Percentiles rank a stretch among this genome's conserved stretches.
These are phyloP conservation scores for Crithidia bombi DNA, from an alignment of 208 protist genomes.

Conservation along the genomic window DNA sequence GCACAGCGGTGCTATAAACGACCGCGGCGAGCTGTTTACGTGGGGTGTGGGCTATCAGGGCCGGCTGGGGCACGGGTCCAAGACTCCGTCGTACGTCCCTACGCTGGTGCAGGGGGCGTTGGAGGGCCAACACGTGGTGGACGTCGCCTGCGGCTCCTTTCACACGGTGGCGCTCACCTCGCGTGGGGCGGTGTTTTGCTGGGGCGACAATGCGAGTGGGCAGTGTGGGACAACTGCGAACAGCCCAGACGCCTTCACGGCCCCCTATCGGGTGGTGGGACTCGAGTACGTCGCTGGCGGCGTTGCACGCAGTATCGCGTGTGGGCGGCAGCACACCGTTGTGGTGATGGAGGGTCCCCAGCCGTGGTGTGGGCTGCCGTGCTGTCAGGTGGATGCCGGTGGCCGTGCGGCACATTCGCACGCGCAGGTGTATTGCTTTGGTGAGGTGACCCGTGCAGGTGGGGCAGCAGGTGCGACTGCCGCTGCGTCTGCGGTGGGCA, in stretches of 20 bases:
- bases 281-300: conserved; percentile 85
- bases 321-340: conserved; percentile 84
- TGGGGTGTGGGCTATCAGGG: conserved; percentile 91
- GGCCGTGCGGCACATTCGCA: conserved; percentile 43
- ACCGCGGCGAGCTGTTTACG: conserved; percentile 78
- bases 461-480: neutral
- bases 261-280: conserved; percentile 72
- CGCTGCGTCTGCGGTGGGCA: conserved; percentile 1
- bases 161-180: conserved; percentile 82
- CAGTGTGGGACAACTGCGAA: conserved; percentile 65
- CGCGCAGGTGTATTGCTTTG: conserved; percentile 79
- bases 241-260: conserved; percentile 58
- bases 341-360: conserved; percentile 87
- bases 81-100: conserved; percentile 64
- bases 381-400: conserved; percentile 55
- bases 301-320: conserved; percentile 69
- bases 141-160: conserved; percentile 86
- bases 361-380: conserved; percentile 55
- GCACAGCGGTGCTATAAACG: conserved; percentile 86
- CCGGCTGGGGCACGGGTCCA: conserved; percentile 78
- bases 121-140: conserved; percentile 58
- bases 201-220: conserved; percentile 86
- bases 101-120: conserved; percentile 71
- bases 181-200: conserved; percentile 76
- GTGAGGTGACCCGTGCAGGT: conserved; percentile 41